A percentile compares a stretch with the other conserved stretches of the same genome.
Conservation (phyloP, 768 basidiomycete genomes). For the Agaricus subrufescens region DNA sequence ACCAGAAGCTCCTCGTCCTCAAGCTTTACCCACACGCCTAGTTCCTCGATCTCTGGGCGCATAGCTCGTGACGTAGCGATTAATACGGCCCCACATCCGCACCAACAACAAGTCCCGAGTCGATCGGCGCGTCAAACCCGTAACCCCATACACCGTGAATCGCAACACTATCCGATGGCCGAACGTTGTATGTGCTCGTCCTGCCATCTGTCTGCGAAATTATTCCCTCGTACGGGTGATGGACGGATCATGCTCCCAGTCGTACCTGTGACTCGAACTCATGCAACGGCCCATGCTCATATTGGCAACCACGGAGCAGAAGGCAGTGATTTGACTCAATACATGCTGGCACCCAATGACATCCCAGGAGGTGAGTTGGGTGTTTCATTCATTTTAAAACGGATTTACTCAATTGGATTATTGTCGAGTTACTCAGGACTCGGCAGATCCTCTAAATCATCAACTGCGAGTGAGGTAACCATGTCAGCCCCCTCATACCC, state of each 20-base stretch:
- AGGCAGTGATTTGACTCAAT: neutral
- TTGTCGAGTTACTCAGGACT: conserved; percentile 1
- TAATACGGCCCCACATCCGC: neutral
- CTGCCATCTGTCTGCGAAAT: conserved; percentile 7
- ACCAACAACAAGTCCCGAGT: neutral
- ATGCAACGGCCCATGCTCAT: neutral
- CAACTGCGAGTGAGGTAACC: neutral
- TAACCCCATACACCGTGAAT: conserved; percentile 1
- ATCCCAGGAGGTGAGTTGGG: neutral
- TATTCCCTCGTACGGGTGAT: conserved; percentile 6
- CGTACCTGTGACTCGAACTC: neutral
- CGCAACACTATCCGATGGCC: conserved; percentile 2
- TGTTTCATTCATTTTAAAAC: neutral
- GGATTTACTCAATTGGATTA: neutral
- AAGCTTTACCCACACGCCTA: neutral
- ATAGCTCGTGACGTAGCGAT: neutral
- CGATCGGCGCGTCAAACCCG: neutral
- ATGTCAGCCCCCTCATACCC: neutral
- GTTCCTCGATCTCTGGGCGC: neutral
- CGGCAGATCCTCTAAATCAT: neutral
- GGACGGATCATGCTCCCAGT: conserved; percentile 3
- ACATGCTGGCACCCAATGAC: neutral
- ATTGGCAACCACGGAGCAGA: neutral
- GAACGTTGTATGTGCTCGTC: conserved; percentile 8
- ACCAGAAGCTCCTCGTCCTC: neutral